Conservation (phyloP, 495 filamentous ascomycete species). For the Penicillium pulvis region DNA sequence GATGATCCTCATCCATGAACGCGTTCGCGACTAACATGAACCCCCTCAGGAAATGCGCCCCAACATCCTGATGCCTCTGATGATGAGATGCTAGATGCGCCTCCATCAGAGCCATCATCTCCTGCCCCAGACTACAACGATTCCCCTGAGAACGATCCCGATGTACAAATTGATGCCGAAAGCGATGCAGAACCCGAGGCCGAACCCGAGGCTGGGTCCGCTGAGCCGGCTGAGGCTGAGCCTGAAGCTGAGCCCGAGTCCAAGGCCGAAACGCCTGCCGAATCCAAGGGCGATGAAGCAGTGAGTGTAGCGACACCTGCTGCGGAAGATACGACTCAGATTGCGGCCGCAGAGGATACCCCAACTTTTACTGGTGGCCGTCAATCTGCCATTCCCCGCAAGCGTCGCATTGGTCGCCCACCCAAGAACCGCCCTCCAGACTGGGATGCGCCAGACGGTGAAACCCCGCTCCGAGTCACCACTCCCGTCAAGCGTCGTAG, state of each 20-base stretch:
- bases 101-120: slow-evolving; percentile 41
- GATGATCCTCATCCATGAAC: slow-evolving; percentile 9
- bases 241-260: slow-evolving; percentile 18
- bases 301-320: slow-evolving; percentile 38
- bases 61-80: slow-evolving; percentile 48
- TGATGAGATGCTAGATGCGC: slow-evolving; percentile 50
- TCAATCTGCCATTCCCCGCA: slow-evolving; percentile 62
- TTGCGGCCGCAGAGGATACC: slow-evolving; percentile 33
- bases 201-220: slow-evolving; percentile 27
- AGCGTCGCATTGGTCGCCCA: slow-evolving; percentile 80
- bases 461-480: slow-evolving; percentile 52
- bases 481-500: slow-evolving; percentile 67
- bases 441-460: slow-evolving; percentile 66
- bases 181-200: slow-evolving; percentile 32
- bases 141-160: slow-evolving; percentile 33
- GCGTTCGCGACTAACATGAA: slow-evolving; percentile 26
- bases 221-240: slow-evolving; percentile 21
- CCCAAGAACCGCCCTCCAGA: slow-evolving; percentile 81
- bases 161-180: slow-evolving; percentile 29
- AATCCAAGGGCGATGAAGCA: slow-evolving; percentile 35
- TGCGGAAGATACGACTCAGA: slow-evolving; percentile 39
- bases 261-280: slow-evolving; percentile 18
- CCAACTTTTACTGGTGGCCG: slow-evolving; percentile 36
- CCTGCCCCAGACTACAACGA: slow-evolving; percentile 33
- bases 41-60: slow-evolving; percentile 45